Conservation (phyloP, 1,284 basidiomycete genomes). For the Ceraceosorus guamensis region DNA sequence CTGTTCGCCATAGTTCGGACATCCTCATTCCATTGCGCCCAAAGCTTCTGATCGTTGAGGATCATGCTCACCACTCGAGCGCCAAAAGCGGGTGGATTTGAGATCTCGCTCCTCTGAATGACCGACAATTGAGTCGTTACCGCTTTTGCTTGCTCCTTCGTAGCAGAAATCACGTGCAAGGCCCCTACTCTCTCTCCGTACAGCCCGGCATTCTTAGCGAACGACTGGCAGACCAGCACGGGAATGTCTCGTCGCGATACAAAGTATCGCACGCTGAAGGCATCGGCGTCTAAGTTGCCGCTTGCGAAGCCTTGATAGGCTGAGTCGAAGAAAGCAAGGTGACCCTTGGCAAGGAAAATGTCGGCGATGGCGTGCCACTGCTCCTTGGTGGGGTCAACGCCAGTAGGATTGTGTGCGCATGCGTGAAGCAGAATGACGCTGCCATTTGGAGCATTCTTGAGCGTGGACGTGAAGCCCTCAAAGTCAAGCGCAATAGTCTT, state of each 20-base stretch:
- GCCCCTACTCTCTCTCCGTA: constrained; percentile 75
- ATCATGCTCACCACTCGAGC: constrained; percentile 65
- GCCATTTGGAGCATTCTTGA: constrained; percentile 56
- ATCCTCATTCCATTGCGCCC: constrained; percentile 80
- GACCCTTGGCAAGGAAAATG: constrained; percentile 65
- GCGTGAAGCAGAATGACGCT: constrained; percentile 86
- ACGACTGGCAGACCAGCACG: constrained; percentile 85
- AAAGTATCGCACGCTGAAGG: constrained; percentile 89
- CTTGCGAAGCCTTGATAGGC: constrained; percentile 90
- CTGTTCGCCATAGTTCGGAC: constrained; percentile 85
- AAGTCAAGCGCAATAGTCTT: constrained; percentile 83
- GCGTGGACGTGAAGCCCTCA: constrained; percentile 62
- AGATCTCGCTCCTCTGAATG: constrained; percentile 82
- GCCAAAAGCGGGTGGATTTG: constrained; percentile 82
- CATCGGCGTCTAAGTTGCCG: constrained; percentile 79
- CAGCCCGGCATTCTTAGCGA: constrained; percentile 90
- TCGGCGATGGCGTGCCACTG: constrained; percentile 80
- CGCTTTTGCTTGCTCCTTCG: constrained; percentile 23
- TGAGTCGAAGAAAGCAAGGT: constrained; percentile 89
- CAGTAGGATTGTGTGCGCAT: constrained; percentile 89
- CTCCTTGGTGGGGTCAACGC: constrained; percentile 80
- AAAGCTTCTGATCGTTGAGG: constrained; percentile 61
- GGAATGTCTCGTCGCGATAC: constrained; percentile 62
- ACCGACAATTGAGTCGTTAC: constrained; percentile 65
- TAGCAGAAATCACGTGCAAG: constrained; percentile 49